phyloP scores from a whole-genome alignment of 2,329 filamentous ascomycete species.

The Colletotrichum orchidophilum region DNA sequence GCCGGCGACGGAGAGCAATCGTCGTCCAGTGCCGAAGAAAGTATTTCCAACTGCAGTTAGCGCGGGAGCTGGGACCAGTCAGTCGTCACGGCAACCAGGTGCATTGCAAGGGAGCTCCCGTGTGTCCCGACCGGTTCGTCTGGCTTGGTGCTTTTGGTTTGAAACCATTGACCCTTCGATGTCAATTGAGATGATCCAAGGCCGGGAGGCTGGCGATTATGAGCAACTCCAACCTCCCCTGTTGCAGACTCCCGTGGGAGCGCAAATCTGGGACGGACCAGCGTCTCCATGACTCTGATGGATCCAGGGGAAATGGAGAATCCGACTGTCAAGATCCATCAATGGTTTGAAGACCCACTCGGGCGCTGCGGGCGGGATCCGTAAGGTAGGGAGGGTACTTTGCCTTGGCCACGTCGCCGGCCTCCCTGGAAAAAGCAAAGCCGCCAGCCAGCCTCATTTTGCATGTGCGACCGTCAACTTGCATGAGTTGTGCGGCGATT shows the following conservation, averaged over 20 bases:
- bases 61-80: background rate
- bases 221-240: conserved; percentile 26
- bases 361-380: conserved; percentile 28
- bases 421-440: conserved; percentile 13
- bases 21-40: conserved; percentile 18
- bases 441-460: conserved; percentile 28
- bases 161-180: background rate
- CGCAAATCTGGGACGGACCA: conserved; percentile 10
- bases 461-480: conserved; percentile 30
- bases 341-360: conserved; percentile 17
- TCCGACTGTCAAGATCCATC: conserved; percentile 9
- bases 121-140: conserved; percentile 21
- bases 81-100: conserved; percentile 24
- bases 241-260: background rate
- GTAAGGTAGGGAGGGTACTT: conserved; percentile 14
- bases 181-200: background rate
- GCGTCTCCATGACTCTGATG: conserved; percentile 5
- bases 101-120: conserved; percentile 19
- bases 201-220: conserved; percentile 19
- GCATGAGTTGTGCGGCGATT: conserved; percentile 29
- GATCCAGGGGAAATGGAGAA: conserved; percentile 19
- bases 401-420: conserved; percentile 36
- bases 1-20: conserved; percentile 2
- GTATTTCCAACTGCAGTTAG: conserved; percentile 19
- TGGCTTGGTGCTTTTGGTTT: conserved; percentile 7